Percentiles rank a stretch among this genome's conserved stretches.
Evolutionary conservation across 2,329 filamentous ascomycete genomes (phyloP).

Genomic region (Fusarium agapanthi): DNA sequence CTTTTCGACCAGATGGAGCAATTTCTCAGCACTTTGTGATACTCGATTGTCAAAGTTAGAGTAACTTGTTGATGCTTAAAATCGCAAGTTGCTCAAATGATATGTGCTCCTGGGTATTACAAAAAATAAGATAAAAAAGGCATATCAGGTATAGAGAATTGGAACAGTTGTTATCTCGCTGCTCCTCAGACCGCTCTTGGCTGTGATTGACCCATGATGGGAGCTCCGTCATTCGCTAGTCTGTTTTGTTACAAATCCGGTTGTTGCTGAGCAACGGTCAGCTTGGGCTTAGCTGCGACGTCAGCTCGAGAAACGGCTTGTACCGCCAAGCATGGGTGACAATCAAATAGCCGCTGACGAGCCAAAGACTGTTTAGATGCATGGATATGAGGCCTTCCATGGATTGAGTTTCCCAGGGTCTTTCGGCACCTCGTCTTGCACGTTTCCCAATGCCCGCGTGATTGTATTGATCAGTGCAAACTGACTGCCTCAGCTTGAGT

Average conservation of each 20-base stretch:
- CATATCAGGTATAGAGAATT: not conserved
- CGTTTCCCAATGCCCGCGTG: not conserved
- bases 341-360: not conserved
- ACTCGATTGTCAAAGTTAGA: not conserved
- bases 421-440: not conserved
- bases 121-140: not conserved
- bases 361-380: not conserved
- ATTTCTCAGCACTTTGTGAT: conserved; percentile 7
- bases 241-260: conserved; percentile 37
- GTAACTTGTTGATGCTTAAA: not conserved
- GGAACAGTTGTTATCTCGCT: not conserved
- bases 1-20: conserved; percentile 11
- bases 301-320: not conserved
- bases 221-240: conserved; percentile 34
- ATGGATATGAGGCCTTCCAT: not conserved
- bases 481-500: not conserved
- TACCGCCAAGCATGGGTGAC: not conserved
- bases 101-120: not conserved
- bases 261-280: conserved; percentile 40
- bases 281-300: conserved; percentile 16
- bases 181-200: conserved; percentile 8
- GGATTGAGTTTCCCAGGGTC: not conserved
- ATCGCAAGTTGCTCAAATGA: not conserved
- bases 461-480: not conserved
- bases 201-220: conserved; percentile 15